These are phyloP conservation scores for Phytophthora cactorum DNA, from an alignment of 352 stramenopile species.

Conservation along the genomic window DNA sequence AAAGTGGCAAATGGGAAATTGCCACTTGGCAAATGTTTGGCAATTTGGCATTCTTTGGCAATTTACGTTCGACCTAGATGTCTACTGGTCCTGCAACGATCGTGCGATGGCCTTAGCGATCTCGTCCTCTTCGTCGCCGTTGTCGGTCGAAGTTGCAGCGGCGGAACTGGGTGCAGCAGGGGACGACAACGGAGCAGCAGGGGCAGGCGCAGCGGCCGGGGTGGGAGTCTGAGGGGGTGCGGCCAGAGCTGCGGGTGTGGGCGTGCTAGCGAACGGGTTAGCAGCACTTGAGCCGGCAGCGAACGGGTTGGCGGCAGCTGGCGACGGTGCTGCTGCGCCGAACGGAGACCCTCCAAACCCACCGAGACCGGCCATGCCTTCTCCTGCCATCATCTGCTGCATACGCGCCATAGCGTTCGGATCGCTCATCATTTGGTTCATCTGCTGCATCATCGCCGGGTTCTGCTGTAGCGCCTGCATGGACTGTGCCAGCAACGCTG, in stretches of 20 bases:
- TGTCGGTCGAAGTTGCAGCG: conserved; percentile 19
- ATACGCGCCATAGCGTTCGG: conserved; percentile 72
- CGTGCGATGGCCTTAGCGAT: conserved; percentile 81
- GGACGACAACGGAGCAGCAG: neutral
- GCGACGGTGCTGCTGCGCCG: conserved; percentile 26
- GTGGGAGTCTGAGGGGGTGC: conserved; percentile 11
- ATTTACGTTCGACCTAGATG: neutral
- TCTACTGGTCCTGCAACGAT: conserved; percentile 76
- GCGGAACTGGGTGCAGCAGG: conserved; percentile 10
- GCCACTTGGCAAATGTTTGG: neutral
- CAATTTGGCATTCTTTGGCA: neutral
- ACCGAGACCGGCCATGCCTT: conserved; percentile 16
- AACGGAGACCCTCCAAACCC: conserved; percentile 38
- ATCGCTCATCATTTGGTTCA: conserved; percentile 84
- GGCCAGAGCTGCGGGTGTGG: conserved; percentile 9
- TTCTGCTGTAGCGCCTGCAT: conserved; percentile 79
- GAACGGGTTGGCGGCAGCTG: conserved; percentile 52
- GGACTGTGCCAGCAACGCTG: conserved; percentile 69
- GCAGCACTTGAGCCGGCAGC: conserved; percentile 16
- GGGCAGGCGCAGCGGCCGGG: neutral
- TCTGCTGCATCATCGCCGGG: conserved; percentile 80
- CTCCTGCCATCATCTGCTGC: conserved; percentile 73
- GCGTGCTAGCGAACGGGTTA: conserved; percentile 27
- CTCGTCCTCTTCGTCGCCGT: conserved; percentile 65
- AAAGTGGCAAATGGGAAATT: neutral